Evolutionary conservation across 305 asterid genomes (phyloP), one percentile per base, ranked within the genome.

Genomic region (Striga hermonthica): DNA sequence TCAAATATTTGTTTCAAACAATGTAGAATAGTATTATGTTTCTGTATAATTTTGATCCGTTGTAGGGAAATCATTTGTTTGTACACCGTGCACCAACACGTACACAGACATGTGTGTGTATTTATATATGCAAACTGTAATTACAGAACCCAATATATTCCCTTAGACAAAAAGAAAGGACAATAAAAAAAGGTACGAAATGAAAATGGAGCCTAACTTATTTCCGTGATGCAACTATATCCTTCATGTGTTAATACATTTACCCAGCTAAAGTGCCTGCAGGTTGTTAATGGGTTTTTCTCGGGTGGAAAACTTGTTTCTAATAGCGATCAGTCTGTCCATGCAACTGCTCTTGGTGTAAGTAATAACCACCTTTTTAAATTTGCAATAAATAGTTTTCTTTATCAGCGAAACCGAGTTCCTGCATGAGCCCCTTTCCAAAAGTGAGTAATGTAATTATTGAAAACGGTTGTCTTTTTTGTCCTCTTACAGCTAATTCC

Each of bases 221-320:
- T 22, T 22, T 22, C 31, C 31, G 31, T 22, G 31, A 22, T 22
- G 31, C 31, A 2, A 22, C 31, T 22, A 47, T 44, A 13, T 58
- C 4, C 35, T 61, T 28, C 38, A 12, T 68, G 44, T 67, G 39
- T 54, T 37, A 31, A 47, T 14, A 28, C 49, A 48, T 50, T 59
- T 13, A 12, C 57, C 68, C 28, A 1, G 57, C n/a, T 48, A 16
- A 61, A 53, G 40, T 65, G 59, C 38, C 61, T 75, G 78, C 82
- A 90, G 97, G 95, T 90, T 66, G 89, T 86, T 41, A 90, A 90
- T 75, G 96, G 96, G 70, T 90, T 90, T 80, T 88, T 90, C 75
- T 84, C 82, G 80, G 86, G 83, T 40, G 95, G 95, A 48, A 82
- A 88, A 74, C 88, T 83, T 66, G 86, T 90, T 61, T 74, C 81